Conservation (phyloP, 2,329 filamentous ascomycete genomes). For the Endocalyx cinctus region DNA sequence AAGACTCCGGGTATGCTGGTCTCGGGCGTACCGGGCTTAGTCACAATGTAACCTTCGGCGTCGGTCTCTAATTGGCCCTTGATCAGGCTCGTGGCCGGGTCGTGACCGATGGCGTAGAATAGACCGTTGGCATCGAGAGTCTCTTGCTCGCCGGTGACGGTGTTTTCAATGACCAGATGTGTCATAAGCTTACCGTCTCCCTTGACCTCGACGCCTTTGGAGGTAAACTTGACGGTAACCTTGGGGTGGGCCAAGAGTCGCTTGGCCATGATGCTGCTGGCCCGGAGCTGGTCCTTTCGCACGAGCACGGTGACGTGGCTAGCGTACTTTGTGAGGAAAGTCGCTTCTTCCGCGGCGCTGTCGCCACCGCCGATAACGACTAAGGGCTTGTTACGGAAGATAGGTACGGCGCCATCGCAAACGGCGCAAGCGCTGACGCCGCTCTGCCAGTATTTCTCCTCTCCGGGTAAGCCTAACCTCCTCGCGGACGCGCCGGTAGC, state of each 20-base stretch:
- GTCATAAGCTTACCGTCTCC: slow-evolving; percentile 89
- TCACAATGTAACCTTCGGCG: slow-evolving; percentile 84
- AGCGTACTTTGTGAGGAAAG: slow-evolving; percentile 97
- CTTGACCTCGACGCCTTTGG: slow-evolving; percentile 74
- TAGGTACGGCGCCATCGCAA: slow-evolving; percentile 93
- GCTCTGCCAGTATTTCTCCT: slow-evolving; percentile 96
- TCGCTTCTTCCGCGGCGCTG: slow-evolving; percentile 93
- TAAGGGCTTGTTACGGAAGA: slow-evolving; percentile 94
- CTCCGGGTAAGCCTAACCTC: slow-evolving; percentile 75
- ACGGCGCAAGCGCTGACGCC: slow-evolving; percentile 96
- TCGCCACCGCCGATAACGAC: slow-evolving; percentile 96
- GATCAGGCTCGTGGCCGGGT: slow-evolving; percentile 85
- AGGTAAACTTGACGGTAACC: slow-evolving; percentile 85
- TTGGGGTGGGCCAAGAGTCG: slow-evolving; percentile 79
- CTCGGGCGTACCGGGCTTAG: slow-evolving; percentile 75
- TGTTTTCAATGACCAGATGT: slow-evolving; percentile 78
- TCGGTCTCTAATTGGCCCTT: slow-evolving; percentile 88
- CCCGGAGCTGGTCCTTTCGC: slow-evolving; percentile 78
- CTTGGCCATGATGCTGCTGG: slow-evolving; percentile 87
- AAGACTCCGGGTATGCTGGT: slow-evolving; percentile 92
- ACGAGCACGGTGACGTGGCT: slow-evolving; percentile 93
- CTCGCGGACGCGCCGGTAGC: slow-evolving; percentile 92
- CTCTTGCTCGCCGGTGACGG: slow-evolving; percentile 69
- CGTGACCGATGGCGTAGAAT: slow-evolving; percentile 97
- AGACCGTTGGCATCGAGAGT: slow-evolving; percentile 86